phyloP scores from a whole-genome alignment of 345 rosid genomes.

The Laguncularia racemosa region DNA sequence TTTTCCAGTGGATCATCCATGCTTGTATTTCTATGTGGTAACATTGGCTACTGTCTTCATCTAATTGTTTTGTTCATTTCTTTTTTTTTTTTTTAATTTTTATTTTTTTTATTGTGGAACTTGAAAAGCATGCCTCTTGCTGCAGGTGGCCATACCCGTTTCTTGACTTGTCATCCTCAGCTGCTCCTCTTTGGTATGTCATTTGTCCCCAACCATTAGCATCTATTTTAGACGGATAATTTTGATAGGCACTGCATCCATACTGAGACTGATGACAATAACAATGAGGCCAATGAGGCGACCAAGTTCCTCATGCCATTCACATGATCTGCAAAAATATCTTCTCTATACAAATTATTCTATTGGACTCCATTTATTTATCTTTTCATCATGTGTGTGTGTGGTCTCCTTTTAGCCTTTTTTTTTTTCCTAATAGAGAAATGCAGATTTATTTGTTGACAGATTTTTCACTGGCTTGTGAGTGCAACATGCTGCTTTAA shows the following conservation, averaged over 20 bases:
- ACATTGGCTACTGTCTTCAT: neutral
- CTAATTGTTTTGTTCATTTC: neutral
- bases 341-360: too few relatives aligned
- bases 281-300: too few relatives aligned
- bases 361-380: too few relatives aligned
- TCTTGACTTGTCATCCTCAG: constrained; percentile 63
- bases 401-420: too few relatives aligned
- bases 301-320: too few relatives aligned
- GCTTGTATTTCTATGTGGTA: constrained; percentile 77
- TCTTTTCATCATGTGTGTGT: too few relatives aligned
- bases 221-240: neutral
- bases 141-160: constrained; percentile 96
- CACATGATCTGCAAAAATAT: too few relatives aligned
- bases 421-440: too few relatives aligned
- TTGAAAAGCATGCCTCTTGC: constrained; percentile 10
- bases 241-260: neutral
- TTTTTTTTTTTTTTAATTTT: neutral
- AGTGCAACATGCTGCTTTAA: too few relatives aligned
- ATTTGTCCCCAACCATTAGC: neutral
- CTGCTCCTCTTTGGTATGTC: constrained; percentile 79
- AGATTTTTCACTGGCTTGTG: too few relatives aligned
- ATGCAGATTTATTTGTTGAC: too few relatives aligned
- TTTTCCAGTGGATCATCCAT: constrained; percentile 91
- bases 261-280: neutral
- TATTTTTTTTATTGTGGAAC: constrained; percentile 3